Conservation (phyloP, 2,329 filamentous ascomycete species). For the Alternaria gaisen region DNA sequence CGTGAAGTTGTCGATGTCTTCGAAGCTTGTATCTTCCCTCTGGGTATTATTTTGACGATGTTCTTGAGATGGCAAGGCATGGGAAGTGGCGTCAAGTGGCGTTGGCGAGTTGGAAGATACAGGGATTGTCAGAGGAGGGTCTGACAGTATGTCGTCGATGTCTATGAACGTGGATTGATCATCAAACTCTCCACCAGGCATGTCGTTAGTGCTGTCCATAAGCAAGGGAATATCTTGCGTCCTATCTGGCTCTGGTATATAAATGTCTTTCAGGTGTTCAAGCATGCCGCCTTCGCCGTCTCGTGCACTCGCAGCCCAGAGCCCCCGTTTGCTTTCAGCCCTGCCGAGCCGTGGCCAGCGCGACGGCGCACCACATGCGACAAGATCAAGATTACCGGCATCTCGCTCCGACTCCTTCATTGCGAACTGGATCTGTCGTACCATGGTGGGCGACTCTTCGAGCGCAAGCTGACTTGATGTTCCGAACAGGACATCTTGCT, state of each 20-base stretch:
- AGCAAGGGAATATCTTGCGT: slow-evolving; percentile 43
- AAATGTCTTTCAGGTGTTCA: slow-evolving; percentile 35
- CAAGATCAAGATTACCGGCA: neutral
- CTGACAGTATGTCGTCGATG: slow-evolving; percentile 30
- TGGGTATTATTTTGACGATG: neutral
- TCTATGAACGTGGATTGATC: slow-evolving; percentile 21
- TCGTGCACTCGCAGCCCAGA: slow-evolving; percentile 48
- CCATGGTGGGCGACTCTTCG: slow-evolving; percentile 48
- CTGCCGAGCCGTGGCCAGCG: slow-evolving; percentile 32
- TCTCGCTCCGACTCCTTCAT: slow-evolving; percentile 47
- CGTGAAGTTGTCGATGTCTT: slow-evolving; percentile 38
- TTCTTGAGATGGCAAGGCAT: neutral
- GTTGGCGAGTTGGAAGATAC: slow-evolving; percentile 38
- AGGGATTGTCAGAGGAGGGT: slow-evolving; percentile 12
- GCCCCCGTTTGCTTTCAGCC: slow-evolving; percentile 29
- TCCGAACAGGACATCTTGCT: slow-evolving; percentile 52
- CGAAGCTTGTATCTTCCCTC: slow-evolving; percentile 18
- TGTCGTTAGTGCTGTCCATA: slow-evolving; percentile 29
- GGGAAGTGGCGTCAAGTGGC: slow-evolving; percentile 14
- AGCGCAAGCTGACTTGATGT: slow-evolving; percentile 53
- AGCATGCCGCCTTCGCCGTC: slow-evolving; percentile 44
- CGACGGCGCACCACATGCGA: neutral
- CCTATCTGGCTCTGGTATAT: slow-evolving; percentile 43
- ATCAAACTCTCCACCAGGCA: neutral
- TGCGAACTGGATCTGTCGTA: slow-evolving; percentile 48